Evolutionary conservation across 495 filamentous ascomycete genomes (phyloP), one percentile per base, ranked within the genome.

Genomic region (Penicillium verhagenii): DNA sequence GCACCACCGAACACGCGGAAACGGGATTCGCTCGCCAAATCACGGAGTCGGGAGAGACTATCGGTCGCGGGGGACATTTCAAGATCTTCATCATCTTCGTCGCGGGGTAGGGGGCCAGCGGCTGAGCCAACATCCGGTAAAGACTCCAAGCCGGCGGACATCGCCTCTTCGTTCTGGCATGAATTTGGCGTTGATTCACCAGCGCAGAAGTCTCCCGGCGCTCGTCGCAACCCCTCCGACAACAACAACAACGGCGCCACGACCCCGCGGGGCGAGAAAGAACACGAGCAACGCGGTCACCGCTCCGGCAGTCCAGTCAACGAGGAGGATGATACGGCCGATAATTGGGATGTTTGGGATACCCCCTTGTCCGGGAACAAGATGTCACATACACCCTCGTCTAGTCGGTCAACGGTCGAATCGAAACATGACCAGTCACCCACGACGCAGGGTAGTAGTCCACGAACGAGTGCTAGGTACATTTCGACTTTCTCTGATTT

Each of bases 271-370:
- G 66, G 55, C 53, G 55, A 57, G 67, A 71, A 54, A 67, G 69
- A 60, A 54, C 70, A 57, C 57, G 64, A 53, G 57, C 64, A 46
- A 47, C 71, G 55, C 69, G 71, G 54, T 59, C 72, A 50, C 51
- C 72, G 52, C 56, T 61, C 59, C 55, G 59, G 45, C 57, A 63
- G 49, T 54, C 55, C 35, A 51, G 50, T 33, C 59, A 60, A 62
- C 52, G 38, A 40, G 42, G 80, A 83, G 45, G 79, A 85, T 63
- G 87, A 89, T 45, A 58, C 56, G 10, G 50, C 42, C 46, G 85
- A 86, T 53, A 82, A 83, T 64, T 91, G 87, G 87, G 83, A 83
- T 42, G 81, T 80, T 59, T 90, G 87, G 87, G 85, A 90, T 59
- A 79, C 77, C 6, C 80, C 84, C 40, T 68, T 77, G 21, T 54